Evolutionary conservation across 106 monocot species (phyloP).

Genomic region (Cymbidium sinense): DNA sequence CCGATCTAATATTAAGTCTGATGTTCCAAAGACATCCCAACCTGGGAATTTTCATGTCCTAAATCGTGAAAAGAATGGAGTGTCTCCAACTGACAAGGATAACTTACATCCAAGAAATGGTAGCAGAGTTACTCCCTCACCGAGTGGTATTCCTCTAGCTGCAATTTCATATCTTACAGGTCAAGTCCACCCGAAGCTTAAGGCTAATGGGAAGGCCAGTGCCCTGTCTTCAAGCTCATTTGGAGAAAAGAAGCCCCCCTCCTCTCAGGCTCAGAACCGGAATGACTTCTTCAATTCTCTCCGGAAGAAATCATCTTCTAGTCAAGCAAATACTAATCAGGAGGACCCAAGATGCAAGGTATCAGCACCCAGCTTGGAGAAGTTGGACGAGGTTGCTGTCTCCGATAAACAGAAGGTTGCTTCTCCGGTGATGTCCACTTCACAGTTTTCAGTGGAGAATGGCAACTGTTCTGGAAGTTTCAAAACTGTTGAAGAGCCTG

Average conservation of each 20-base stretch:
- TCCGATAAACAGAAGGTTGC: neutral
- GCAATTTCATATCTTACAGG: slow-evolving; percentile 14
- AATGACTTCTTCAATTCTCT: slow-evolving; percentile 66
- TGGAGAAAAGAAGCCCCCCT: slow-evolving; percentile 35
- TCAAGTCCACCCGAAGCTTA: slow-evolving; percentile 14
- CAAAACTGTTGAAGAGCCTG: slow-evolving; percentile 10
- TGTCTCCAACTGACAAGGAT: slow-evolving; percentile 30
- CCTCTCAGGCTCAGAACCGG: slow-evolving; percentile 37
- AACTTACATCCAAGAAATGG: slow-evolving; percentile 8
- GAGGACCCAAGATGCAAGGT: slow-evolving; percentile 2
- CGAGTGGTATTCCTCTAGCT: neutral
- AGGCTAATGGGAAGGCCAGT: slow-evolving; percentile 21
- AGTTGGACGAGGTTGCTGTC: slow-evolving; percentile 7
- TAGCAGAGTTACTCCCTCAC: slow-evolving; percentile 20
- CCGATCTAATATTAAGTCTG: slow-evolving; percentile 30
- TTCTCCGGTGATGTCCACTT: neutral
- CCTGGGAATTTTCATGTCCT: slow-evolving; percentile 66
- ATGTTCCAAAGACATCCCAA: slow-evolving; percentile 45
- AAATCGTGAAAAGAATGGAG: slow-evolving; percentile 48
- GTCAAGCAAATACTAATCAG: neutral
- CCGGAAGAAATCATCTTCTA: slow-evolving; percentile 26
- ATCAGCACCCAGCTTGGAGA: neutral
- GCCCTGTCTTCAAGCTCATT: neutral
- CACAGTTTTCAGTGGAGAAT: slow-evolving; percentile 7
- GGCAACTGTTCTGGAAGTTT: slow-evolving; percentile 4